Evolutionary conservation across 139 green algal species (phyloP).

Genomic region (Limnomonas spitsbergensis): DNA sequence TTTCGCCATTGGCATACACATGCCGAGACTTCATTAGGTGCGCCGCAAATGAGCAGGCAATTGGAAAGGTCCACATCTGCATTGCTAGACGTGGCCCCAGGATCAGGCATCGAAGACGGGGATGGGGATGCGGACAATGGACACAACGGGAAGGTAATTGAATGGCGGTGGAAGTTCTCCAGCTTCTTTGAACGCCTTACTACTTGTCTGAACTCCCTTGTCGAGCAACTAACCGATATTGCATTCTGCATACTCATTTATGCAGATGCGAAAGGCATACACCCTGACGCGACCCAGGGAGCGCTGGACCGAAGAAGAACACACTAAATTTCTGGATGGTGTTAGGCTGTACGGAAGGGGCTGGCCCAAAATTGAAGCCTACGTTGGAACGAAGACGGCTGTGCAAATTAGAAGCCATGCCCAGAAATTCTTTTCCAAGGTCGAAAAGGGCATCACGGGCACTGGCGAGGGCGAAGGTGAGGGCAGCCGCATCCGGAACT

Average conservation of each 20-base stretch:
- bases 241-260: no score
- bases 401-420: slow-evolving; percentile 95
- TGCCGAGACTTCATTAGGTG: no score
- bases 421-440: slow-evolving; percentile 89
- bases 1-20: no score
- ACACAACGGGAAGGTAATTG: background rate
- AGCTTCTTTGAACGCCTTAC: no score
- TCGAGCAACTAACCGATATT: no score
- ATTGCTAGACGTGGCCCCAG: no score
- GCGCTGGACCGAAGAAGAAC: slow-evolving; percentile 88
- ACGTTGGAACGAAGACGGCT: slow-evolving; percentile 48
- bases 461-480: slow-evolving; percentile 21
- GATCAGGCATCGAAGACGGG: background rate
- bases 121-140: background rate
- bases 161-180: no score
- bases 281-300: slow-evolving; percentile 68
- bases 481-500: no score
- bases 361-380: slow-evolving; percentile 52
- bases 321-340: slow-evolving; percentile 83
- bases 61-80: no score
- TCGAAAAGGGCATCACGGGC: slow-evolving; percentile 61
- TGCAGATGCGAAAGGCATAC: slow-evolving; percentile 65
- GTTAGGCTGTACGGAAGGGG: slow-evolving; percentile 67
- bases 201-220: no score
- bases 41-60: no score